Conservation (phyloP, 495 filamentous ascomycete species). For the Talaromyces wortmannii region DNA sequence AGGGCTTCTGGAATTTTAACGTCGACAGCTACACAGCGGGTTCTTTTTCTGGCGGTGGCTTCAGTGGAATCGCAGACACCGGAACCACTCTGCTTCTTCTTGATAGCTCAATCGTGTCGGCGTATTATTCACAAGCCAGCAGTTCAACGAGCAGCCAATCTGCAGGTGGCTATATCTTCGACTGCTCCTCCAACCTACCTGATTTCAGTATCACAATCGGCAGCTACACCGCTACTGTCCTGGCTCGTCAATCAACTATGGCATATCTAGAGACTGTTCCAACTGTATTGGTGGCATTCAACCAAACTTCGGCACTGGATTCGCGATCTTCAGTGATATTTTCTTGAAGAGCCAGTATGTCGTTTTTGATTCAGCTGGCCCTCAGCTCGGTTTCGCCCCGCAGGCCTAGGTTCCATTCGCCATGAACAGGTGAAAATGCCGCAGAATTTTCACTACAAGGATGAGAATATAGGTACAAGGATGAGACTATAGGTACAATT, state of each 20-base stretch:
- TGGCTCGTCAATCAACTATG: conserved; percentile 49
- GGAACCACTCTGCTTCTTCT: conserved; percentile 70
- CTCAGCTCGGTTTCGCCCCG: conserved; percentile 3
- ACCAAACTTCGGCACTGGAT: conserved; percentile 51
- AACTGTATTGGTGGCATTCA: conserved; percentile 63
- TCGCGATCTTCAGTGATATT: conserved; percentile 70
- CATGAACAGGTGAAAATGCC: no score
- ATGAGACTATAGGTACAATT: no score
- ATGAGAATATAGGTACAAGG: no score
- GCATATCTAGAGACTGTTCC: no score
- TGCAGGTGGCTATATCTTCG: conserved; percentile 62
- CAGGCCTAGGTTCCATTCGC: conserved; percentile 3
- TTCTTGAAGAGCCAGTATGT: conserved; percentile 76
- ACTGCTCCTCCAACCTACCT: conserved; percentile 57
- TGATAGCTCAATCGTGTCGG: conserved; percentile 42
- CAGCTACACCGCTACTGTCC: conserved; percentile 44
- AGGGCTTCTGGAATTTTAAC: conserved; percentile 70
- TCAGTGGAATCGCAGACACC: conserved; percentile 56
- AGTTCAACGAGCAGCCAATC: conserved; percentile 37
- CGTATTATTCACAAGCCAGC: conserved; percentile 58
- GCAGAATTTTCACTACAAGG: no score
- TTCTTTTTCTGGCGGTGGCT: conserved; percentile 38
- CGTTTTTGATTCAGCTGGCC: conserved; percentile 49
- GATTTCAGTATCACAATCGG: conserved; percentile 54
- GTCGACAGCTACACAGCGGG: conserved; percentile 52